Conservation (phyloP, 805 yeast species). For the Teunomyces aglyptinius region DNA sequence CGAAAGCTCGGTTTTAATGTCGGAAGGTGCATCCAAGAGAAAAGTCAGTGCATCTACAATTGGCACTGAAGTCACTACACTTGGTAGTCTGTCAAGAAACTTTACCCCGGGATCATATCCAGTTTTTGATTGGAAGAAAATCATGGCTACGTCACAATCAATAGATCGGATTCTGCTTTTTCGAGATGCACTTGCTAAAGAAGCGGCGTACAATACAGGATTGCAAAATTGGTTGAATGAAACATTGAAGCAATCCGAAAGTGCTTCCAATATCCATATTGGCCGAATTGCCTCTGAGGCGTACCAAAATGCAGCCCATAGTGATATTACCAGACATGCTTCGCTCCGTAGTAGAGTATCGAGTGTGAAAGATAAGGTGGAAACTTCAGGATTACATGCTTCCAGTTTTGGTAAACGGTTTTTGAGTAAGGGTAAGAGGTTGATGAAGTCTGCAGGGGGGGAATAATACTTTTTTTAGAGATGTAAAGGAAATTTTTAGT, state of each 20-base stretch:
- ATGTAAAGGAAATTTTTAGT: not conserved
- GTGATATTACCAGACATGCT: constrained; percentile 47
- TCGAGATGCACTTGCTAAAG: constrained; percentile 43
- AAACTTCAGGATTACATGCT: constrained; percentile 49
- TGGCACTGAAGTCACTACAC: constrained; percentile 1
- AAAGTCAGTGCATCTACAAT: constrained; percentile 1
- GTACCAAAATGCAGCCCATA: constrained; percentile 61
- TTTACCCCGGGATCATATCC: constrained; percentile 22
- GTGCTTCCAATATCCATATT: constrained; percentile 37
- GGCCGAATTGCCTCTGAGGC: constrained; percentile 63
- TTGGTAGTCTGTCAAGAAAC: constrained; percentile 3
- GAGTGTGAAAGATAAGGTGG: constrained; percentile 49
- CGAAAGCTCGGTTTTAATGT: not conserved
- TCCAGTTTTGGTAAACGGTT: constrained; percentile 53
- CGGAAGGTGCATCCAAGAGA: not conserved
- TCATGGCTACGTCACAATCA: constrained; percentile 39
- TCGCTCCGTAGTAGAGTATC: constrained; percentile 48
- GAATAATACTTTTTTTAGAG: not conserved
- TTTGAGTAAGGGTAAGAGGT: constrained; percentile 55
- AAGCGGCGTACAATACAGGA: constrained; percentile 51
- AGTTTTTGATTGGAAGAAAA: constrained; percentile 41
- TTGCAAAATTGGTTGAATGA: constrained; percentile 55
- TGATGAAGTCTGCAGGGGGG: constrained; percentile 29
- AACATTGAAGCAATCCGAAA: constrained; percentile 38
- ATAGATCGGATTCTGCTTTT: constrained; percentile 41